phyloP scores from a whole-genome alignment of 768 basidiomycete species.

The Mycena floridula region DNA sequence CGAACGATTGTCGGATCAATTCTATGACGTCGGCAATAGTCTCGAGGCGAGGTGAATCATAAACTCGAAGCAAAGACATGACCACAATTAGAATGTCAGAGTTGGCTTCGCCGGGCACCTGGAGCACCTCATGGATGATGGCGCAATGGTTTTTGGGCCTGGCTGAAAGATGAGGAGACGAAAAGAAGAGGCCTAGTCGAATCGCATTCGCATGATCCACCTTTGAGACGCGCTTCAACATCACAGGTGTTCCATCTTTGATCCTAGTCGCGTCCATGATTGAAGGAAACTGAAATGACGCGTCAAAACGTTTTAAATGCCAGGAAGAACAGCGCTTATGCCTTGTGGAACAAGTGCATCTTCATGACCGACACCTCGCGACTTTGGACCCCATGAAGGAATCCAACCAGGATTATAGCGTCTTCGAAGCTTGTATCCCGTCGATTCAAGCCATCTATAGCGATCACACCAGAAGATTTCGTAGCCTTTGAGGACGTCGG shows the following conservation, averaged over 20 bases:
- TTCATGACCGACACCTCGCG: slow-evolving; percentile 4
- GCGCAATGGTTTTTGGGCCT: slow-evolving; percentile 24
- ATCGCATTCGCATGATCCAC: slow-evolving; percentile 18
- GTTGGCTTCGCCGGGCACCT: slow-evolving; percentile 12
- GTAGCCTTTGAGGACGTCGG: neutral
- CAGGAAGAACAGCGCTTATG: neutral
- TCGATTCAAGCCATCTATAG: slow-evolving; percentile 15
- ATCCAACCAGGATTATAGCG: slow-evolving; percentile 25
- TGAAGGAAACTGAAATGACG: slow-evolving; percentile 4
- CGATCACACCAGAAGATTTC: slow-evolving; percentile 19
- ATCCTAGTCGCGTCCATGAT: slow-evolving; percentile 23
- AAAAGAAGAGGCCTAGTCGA: slow-evolving; percentile 21
- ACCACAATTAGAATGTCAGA: slow-evolving; percentile 12
- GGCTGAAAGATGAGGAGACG: slow-evolving; percentile 4
- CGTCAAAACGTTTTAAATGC: neutral
- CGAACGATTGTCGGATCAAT: slow-evolving; percentile 25
- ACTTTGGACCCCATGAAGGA: slow-evolving; percentile 20
- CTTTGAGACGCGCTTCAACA: slow-evolving; percentile 17
- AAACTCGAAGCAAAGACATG: slow-evolving; percentile 15
- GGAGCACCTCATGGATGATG: slow-evolving; percentile 17
- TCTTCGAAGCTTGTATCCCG: slow-evolving; percentile 21
- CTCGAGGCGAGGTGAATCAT: slow-evolving; percentile 18
- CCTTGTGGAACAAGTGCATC: slow-evolving; percentile 3
- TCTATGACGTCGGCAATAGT: slow-evolving; percentile 26
- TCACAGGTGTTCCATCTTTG: slow-evolving; percentile 19